phyloP scores from a whole-genome alignment of 495 filamentous ascomycete genomes.

The Neurospora sp. region DNA sequence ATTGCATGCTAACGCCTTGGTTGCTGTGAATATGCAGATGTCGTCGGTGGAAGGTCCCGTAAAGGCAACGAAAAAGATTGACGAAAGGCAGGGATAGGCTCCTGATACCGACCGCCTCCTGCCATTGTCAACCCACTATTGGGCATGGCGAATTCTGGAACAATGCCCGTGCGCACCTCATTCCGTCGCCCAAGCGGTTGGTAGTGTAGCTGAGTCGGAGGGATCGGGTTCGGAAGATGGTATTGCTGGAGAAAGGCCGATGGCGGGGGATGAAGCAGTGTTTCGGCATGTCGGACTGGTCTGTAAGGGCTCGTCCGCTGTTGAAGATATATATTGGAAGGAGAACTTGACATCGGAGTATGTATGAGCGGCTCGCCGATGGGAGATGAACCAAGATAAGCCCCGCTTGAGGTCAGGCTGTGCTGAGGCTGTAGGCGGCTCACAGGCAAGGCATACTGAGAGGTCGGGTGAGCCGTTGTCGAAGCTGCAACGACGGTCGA shows the following conservation, averaged over 20 bases:
- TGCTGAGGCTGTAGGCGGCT: conserved; percentile 30
- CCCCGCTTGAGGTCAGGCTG: conserved; percentile 18
- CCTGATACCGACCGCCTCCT: not conserved
- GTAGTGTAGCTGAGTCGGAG: conserved; percentile 85
- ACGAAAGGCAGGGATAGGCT: not conserved
- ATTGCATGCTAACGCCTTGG: not conserved
- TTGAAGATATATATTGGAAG: conserved; percentile 45
- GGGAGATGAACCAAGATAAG: conserved; percentile 37
- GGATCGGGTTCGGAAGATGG: conserved; percentile 37
- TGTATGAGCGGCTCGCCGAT: conserved; percentile 42
- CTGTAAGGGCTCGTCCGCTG: conserved; percentile 77
- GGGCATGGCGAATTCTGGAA: conserved; percentile 55
- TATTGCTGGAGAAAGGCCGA: conserved; percentile 69
- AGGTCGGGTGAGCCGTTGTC: conserved; percentile 14
- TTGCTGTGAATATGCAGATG: not conserved
- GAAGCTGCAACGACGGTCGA: conserved; percentile 9
- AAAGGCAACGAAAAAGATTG: not conserved
- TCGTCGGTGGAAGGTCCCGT: not conserved
- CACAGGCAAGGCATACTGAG: conserved; percentile 31
- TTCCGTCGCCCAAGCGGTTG: conserved; percentile 74
- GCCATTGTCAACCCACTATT: conserved; percentile 2
- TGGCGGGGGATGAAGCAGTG: conserved; percentile 78
- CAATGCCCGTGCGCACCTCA: conserved; percentile 68
- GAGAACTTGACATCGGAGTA: conserved; percentile 45
- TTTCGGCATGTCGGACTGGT: conserved; percentile 80